Conservation (phyloP, 345 rosid genomes). For the Microcos paniculata region DNA sequence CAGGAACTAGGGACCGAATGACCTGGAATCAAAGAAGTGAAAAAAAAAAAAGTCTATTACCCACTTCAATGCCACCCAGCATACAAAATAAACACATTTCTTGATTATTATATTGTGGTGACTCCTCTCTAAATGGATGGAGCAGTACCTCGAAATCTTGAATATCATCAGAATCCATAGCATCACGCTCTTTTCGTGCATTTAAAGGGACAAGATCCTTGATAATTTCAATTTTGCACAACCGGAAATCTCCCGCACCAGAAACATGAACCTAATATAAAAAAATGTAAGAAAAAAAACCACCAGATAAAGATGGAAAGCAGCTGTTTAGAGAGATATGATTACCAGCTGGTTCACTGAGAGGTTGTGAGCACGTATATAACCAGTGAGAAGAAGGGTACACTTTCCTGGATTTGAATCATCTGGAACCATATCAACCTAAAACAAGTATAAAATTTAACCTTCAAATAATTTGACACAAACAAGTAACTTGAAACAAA, state of each 20-base stretch:
- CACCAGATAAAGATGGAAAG: constrained; percentile 16
- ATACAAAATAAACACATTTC: not conserved
- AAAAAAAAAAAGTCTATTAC: not conserved
- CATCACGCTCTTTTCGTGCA: constrained; percentile 54
- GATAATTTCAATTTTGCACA: constrained; percentile 70
- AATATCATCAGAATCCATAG: constrained; percentile 70
- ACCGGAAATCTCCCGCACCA: constrained; percentile 87
- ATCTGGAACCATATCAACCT: constrained; percentile 60
- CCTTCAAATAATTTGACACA: not conserved
- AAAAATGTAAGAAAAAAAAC: constrained; percentile 17
- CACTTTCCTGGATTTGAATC: constrained; percentile 53
- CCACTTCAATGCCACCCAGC: not conserved
- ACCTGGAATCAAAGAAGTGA: constrained; percentile 45
- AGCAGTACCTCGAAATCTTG: constrained; percentile 57
- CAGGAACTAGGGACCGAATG: constrained; percentile 53
- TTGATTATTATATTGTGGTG: not conserved
- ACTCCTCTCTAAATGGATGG: not conserved
- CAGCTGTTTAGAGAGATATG: constrained; percentile 14
- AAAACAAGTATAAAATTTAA: not conserved
- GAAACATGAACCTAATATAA: constrained; percentile 72
- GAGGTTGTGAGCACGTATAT: constrained; percentile 63
- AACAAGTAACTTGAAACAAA: not conserved
- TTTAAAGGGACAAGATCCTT: constrained; percentile 77
- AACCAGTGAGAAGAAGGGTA: constrained; percentile 73
- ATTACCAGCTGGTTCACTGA: constrained; percentile 90